Percentiles rank a stretch among this genome's conserved stretches.
These are phyloP conservation scores for Epithele typhae DNA, from an alignment of 768 basidiomycete genomes.

Conservation along the genomic window DNA sequence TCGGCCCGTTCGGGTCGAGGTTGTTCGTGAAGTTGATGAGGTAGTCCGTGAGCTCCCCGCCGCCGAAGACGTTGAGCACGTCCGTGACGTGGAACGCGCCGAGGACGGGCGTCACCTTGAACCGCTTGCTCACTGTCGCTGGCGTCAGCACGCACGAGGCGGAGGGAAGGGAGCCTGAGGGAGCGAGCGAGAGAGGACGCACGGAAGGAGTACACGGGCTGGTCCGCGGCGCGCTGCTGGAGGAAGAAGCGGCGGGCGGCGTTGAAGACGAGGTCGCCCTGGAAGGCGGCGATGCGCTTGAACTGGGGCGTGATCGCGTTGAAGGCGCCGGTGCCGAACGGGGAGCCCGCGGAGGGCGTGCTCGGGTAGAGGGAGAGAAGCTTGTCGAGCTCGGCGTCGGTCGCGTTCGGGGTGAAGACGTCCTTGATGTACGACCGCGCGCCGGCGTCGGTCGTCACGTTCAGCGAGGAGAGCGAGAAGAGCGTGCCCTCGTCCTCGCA, in stretches of 20 bases:
- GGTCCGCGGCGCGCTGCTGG: slow-evolving; percentile 31
- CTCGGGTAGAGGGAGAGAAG: slow-evolving; percentile 26
- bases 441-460: slow-evolving; percentile 24
- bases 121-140: slow-evolving; percentile 10
- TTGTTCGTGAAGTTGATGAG: slow-evolving; percentile 27
- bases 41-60: slow-evolving; percentile 24
- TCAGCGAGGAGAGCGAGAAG: slow-evolving; percentile 25
- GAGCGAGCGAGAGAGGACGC: slow-evolving; percentile 10
- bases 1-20: slow-evolving; percentile 25
- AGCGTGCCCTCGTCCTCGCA: slow-evolving; percentile 57
- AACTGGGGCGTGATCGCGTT: slow-evolving; percentile 48
- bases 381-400: slow-evolving; percentile 8
- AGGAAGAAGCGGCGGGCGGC: slow-evolving; percentile 46
- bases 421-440: slow-evolving; percentile 10
- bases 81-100: slow-evolving; percentile 20
- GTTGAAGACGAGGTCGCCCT: slow-evolving; percentile 49
- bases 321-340: slow-evolving; percentile 42
- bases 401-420: slow-evolving; percentile 21
- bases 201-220: slow-evolving; percentile 42
- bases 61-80: slow-evolving; percentile 18
- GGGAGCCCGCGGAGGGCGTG: slow-evolving; percentile 42
- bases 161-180: neutral
- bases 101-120: slow-evolving; percentile 8
- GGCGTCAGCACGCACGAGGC: no score
- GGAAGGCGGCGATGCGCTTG: slow-evolving; percentile 47